Base-by-base conservation (phyloP, 768 basidiomycete genomes). In the Amanita subjunquillea region DNA sequence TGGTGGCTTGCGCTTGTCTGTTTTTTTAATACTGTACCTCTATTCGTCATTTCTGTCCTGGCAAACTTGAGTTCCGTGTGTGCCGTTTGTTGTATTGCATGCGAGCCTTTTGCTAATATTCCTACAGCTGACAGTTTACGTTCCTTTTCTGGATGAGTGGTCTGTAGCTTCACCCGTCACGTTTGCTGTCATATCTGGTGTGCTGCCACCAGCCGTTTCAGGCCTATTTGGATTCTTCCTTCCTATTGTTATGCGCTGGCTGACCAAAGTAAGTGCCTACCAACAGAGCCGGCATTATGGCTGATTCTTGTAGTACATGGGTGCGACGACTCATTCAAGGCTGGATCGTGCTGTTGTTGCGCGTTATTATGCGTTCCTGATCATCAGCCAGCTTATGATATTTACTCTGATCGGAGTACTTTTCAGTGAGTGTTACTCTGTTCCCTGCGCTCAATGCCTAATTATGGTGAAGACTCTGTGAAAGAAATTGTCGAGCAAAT, bases 21-120 rank as follows among this genome's bases (percentile, higher is more conserved):
- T 67, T 93, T 92, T 72, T 80, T 98, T 73, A 94, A 99, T 72
- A 97, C 93, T 34, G 72, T 95, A 8, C 96, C 96, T 17, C 72
- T 99, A 15, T 79, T 94, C 62, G 72, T 90, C 57, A 92, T 98
- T 57, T 94, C 95, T 10, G 72, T 91, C 56, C 72, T 96, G 48
- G 92, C 96, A 59, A 98, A 99, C 70, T 74, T 99, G 72, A 77
- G 84, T 47, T 77, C 85, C 37, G 86, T 91, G 59, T 50, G 84
- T 58, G 22, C 48, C 54, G 4, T 20, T 48, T 55, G 3, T 22
- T 48, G 29, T 32, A 22, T 46, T 32, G n/a, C 30, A 54, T 23
- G 12, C n/a, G 8, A 22, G 23, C 22, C 7, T 53, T 22, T 23
- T 48, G 3, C 32, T 63, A 20, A 60, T n/a, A n/a, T 37, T 51